These are phyloP conservation scores for Penicillium cinerascens DNA, from an alignment of 495 filamentous ascomycete genomes.

Conservation along the genomic window DNA sequence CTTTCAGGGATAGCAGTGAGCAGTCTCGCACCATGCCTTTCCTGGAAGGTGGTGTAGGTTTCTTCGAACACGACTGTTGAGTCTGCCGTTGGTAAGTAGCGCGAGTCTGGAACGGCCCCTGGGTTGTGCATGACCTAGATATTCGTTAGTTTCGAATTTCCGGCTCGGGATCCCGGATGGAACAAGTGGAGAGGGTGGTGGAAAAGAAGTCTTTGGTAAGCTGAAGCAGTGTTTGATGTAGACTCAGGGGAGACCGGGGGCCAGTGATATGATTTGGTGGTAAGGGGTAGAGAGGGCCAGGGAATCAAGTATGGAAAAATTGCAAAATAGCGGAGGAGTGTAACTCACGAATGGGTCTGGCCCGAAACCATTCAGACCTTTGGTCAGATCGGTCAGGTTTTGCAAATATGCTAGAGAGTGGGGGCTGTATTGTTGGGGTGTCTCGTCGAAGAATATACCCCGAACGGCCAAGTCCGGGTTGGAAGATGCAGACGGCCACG, in stretches of 20 bases:
- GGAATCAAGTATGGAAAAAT: background rate
- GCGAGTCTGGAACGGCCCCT: constrained; percentile 43
- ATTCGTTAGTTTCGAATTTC: constrained; percentile 12
- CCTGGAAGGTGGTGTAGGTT: constrained; percentile 41
- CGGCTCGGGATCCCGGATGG: constrained; percentile 18
- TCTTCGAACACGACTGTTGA: constrained; percentile 47
- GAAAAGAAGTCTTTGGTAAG: background rate
- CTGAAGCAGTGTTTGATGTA: background rate
- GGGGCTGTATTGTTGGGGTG: constrained; percentile 39
- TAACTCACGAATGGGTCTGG: constrained; percentile 39
- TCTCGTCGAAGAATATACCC: constrained; percentile 50
- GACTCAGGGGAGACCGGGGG: background rate
- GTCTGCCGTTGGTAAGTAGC: constrained; percentile 39
- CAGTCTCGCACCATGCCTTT: constrained; percentile 29
- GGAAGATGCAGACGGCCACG: constrained; percentile 39
- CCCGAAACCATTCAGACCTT: constrained; percentile 31
- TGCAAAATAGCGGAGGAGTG: constrained; percentile 5
- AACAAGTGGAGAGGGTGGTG: constrained; percentile 5
- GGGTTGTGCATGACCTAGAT: constrained; percentile 49
- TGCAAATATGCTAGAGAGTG: constrained; percentile 34
- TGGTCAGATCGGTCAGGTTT: constrained; percentile 35
- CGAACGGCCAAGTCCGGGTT: constrained; percentile 36
- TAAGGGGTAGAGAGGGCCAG: constrained; percentile 4
- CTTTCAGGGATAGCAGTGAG: constrained; percentile 34
- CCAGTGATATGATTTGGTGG: background rate